phyloP scores from a whole-genome alignment of 805 yeast species.

The Candida sithepensis region DNA sequence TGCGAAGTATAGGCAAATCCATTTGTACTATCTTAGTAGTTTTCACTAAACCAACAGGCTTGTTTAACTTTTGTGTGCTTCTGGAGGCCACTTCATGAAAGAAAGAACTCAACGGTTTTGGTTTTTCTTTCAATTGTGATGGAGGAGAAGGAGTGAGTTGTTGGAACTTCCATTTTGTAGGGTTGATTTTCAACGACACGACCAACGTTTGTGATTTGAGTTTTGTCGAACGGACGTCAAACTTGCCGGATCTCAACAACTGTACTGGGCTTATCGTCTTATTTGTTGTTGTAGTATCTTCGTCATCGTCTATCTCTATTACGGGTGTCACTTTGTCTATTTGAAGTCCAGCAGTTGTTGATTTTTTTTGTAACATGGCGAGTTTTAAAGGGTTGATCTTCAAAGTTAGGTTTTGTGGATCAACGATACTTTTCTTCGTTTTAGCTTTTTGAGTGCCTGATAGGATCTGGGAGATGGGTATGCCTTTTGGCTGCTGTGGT shows the following conservation, averaged over 20 bases:
- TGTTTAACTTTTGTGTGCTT: constrained; percentile 12
- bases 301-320: not conserved
- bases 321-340: not conserved
- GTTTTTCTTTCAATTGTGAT: constrained; percentile 1
- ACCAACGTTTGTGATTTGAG: constrained; percentile 7
- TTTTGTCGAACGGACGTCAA: constrained; percentile 10
- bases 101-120: constrained; percentile 17
- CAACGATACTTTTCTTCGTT: not conserved
- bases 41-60: not conserved
- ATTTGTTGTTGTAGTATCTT: not conserved
- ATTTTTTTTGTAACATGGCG: not conserved
- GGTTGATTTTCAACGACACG: constrained; percentile 15
- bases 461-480: not conserved
- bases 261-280: not conserved
- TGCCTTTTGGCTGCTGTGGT: not conserved
- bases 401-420: constrained; percentile 5
- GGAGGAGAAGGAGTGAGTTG: not conserved
- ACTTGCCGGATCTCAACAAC: constrained; percentile 14
- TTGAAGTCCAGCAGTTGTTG: not conserved
- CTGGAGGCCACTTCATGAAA: constrained; percentile 38
- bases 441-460: not conserved
- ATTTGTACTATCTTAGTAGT: constrained; percentile 28
- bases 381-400: constrained; percentile 1
- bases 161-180: constrained; percentile 8
- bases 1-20: constrained; percentile 29